Conservation (phyloP, 495 filamentous ascomycete genomes). For the Daldinia childiae region DNA sequence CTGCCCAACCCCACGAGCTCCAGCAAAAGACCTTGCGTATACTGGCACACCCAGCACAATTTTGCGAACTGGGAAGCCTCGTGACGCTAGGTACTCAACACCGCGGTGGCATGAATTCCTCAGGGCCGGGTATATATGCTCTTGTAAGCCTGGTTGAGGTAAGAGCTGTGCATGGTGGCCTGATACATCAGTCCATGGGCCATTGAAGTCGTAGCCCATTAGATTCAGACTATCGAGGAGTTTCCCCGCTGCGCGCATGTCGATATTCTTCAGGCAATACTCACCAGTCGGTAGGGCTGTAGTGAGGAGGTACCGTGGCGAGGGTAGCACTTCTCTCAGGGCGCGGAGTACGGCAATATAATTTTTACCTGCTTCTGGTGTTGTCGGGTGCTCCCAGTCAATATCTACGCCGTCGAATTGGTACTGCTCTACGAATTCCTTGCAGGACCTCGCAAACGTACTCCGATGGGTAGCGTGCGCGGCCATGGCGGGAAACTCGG, state of each 20-base stretch:
- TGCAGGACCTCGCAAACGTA: constrained; percentile 69
- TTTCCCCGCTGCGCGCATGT: constrained; percentile 64
- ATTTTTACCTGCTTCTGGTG: constrained; percentile 67
- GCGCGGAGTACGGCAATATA: constrained; percentile 72
- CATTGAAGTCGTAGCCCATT: constrained; percentile 87
- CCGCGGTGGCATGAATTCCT: constrained; percentile 67
- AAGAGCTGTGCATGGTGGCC: constrained; percentile 81
- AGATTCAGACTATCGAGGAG: constrained; percentile 79
- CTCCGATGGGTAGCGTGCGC: constrained; percentile 59
- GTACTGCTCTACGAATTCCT: constrained; percentile 68
- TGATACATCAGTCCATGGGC: constrained; percentile 71
- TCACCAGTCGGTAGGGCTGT: constrained; percentile 77
- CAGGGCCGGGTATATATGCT: constrained; percentile 46
- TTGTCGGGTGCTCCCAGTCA: constrained; percentile 83
- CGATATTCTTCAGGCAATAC: constrained; percentile 77
- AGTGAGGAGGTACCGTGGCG: constrained; percentile 70
- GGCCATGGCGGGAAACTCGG: constrained; percentile 74
- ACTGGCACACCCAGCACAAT: constrained; percentile 78
- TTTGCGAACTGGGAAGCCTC: constrained; percentile 70
- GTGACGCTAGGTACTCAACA: constrained; percentile 66
- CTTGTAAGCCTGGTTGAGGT: constrained; percentile 51
- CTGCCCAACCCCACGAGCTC: constrained; percentile 66
- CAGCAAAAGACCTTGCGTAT: constrained; percentile 79
- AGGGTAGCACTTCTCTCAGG: constrained; percentile 67
- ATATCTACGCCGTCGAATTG: constrained; percentile 82